A percentile compares a stretch with the other conserved stretches of the same genome.
Conservation (phyloP, 192 early-diverging fungal species). For the Mortierella antarctica region DNA sequence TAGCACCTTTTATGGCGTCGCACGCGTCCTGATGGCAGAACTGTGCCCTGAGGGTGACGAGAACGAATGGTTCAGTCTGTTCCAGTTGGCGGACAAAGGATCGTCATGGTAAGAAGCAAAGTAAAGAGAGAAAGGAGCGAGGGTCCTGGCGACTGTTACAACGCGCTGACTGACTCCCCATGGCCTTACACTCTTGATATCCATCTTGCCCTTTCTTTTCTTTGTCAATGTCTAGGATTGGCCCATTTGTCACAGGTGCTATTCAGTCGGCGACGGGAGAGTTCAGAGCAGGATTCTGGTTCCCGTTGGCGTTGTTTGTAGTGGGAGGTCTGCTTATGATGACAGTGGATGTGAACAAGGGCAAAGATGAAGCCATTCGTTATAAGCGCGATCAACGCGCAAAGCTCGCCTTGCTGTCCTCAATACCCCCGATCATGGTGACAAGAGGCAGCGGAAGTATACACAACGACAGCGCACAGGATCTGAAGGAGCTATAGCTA, state of each 20-base stretch:
- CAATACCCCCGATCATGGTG: constrained; percentile 27
- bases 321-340: constrained; percentile 56
- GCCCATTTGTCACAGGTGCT: constrained; percentile 76
- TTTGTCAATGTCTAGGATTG: constrained; percentile 55
- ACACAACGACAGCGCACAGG: background rate
- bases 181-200: background rate
- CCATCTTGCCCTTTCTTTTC: background rate
- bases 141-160: background rate
- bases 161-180: background rate
- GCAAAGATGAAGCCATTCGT: constrained; percentile 56
- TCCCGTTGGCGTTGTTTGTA: constrained; percentile 57
- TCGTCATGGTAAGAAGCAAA: constrained; percentile 51
- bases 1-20: constrained; percentile 61
- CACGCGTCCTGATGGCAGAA: constrained; percentile 66
- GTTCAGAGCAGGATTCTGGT: constrained; percentile 60
- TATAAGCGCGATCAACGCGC: constrained; percentile 9
- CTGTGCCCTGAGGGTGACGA: constrained; percentile 70
- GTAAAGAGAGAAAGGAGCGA: background rate
- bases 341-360: constrained; percentile 62
- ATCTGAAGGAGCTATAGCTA: background rate
- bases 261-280: constrained; percentile 64
- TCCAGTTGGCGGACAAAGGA: constrained; percentile 70
- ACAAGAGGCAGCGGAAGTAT: constrained; percentile 9
- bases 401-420: constrained; percentile 3
- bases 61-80: constrained; percentile 73